Base-by-base conservation (phyloP, 805 yeast genomes). In the Yarrowia bubula region DNA sequence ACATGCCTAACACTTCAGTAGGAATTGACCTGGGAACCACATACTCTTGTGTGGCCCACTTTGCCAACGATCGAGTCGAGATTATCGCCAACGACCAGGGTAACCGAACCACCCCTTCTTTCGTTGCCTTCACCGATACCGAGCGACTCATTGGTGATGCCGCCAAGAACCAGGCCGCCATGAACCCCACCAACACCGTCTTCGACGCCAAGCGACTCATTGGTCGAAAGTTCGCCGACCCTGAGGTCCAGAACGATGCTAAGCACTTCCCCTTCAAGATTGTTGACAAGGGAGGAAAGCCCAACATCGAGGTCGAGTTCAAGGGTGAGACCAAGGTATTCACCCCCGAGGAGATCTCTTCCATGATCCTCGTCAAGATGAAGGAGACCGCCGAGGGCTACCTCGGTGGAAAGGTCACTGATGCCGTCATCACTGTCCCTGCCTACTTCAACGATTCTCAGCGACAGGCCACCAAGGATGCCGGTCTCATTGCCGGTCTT, bases 21-120 rank as follows among this genome's bases (percentile, higher is more conserved):
- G 92, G 96, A 80, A 91, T 91, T 80, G 97, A 91, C 84, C 88
- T 92, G 83, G 97, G 98, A 76, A 92, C 98, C 69, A 92, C 98
- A 7, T 92, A 92, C 84, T 92, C 97, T n/a, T 92, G 98, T 86
- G 98, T 93, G 68, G 98, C 97, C 74, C 92, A 85, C 78, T 86
- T 84, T 77, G 77, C 87, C 60, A 88, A 89, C 73, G 96, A 90
- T 75, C 83, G 96, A 74, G 98, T 92, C 67, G 98, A 93, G 75
- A 92, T 92, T 75, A 86, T 92, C 74, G 97, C 98, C 73, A 92
- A 92, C 76, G 97, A 92, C 78, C 98, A 93, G 82, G 98, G 98
- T 83, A 92, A 93, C 84, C 89, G 98, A 83, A 93, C 96, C 68
- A 92, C 98, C 31, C 98, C 98, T 37, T 92, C 98, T 39, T 92